These are phyloP conservation scores for Penicillium lagena DNA, from an alignment of 495 filamentous ascomycete genomes.

Conservation along the genomic window DNA sequence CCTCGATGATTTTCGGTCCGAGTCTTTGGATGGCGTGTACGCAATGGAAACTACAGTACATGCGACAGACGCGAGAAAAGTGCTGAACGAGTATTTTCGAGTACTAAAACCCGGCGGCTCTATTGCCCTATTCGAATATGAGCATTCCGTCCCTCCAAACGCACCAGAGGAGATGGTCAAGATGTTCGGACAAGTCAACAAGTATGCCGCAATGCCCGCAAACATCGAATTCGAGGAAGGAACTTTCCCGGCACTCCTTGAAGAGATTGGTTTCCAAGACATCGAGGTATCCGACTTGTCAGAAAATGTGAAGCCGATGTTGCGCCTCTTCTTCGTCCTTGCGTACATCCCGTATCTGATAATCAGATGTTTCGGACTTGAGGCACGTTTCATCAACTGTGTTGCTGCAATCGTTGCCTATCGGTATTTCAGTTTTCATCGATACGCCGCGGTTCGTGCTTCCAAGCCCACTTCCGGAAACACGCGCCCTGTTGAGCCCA, in stretches of 20 bases:
- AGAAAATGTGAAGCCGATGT: conserved; percentile 45
- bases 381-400: conserved; percentile 41
- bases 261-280: conserved; percentile 46
- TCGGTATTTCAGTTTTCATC: conserved; percentile 19
- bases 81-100: conserved; percentile 40
- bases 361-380: conserved; percentile 36
- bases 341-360: conserved; percentile 47
- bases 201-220: conserved; percentile 43
- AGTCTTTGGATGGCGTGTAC: conserved; percentile 47
- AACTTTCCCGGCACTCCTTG: conserved; percentile 28
- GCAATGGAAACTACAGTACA: conserved; percentile 57
- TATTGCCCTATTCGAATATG: conserved; percentile 46
- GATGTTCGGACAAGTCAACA: conserved; percentile 35
- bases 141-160: conserved; percentile 40
- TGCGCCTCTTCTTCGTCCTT: conserved; percentile 43
- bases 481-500: not conserved
- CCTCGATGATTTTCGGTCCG: conserved; percentile 27
- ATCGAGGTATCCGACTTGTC: conserved; percentile 40
- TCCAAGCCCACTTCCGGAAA: conserved; percentile 15
- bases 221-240: conserved; percentile 24
- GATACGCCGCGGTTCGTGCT: conserved; percentile 33
- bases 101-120: conserved; percentile 43
- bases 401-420: conserved; percentile 38
- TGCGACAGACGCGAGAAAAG: conserved; percentile 41
- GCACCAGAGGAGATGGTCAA: conserved; percentile 22